phyloP scores from a whole-genome alignment of 2,329 filamentous ascomycete genomes.

The Penicillium aurantiogriseum region DNA sequence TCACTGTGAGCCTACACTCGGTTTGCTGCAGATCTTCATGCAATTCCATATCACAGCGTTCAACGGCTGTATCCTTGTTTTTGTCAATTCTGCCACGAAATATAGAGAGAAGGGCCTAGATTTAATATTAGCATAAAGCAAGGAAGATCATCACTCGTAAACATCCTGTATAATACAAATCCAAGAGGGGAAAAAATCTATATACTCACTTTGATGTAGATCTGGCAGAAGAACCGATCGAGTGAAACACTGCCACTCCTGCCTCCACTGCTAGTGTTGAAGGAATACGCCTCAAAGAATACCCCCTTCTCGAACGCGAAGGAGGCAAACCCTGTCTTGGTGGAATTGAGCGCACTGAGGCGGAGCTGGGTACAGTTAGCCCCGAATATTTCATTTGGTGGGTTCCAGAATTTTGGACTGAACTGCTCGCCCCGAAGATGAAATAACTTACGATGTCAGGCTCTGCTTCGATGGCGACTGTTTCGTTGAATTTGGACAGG shows the following conservation, averaged over 20 bases:
- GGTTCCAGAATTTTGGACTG: neutral
- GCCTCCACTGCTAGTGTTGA: constrained; percentile 35
- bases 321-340: constrained; percentile 63
- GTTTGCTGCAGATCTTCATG: constrained; percentile 56
- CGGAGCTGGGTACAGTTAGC: constrained; percentile 48
- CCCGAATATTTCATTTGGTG: neutral
- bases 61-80: constrained; percentile 59
- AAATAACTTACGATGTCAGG: constrained; percentile 51
- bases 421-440: neutral
- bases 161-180: neutral
- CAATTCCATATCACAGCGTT: constrained; percentile 61
- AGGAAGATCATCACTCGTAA: neutral
- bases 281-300: constrained; percentile 62
- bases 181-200: constrained; percentile 12
- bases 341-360: constrained; percentile 60
- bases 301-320: constrained; percentile 54
- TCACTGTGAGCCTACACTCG: constrained; percentile 61
- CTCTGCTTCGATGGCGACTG: constrained; percentile 61
- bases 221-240: constrained; percentile 57
- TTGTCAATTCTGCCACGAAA: constrained; percentile 61
- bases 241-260: constrained; percentile 33
- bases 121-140: constrained; percentile 6
- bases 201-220: constrained; percentile 54
- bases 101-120: constrained; percentile 57
- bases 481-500: constrained; percentile 63